Evolutionary conservation across 495 filamentous ascomycete genomes (phyloP), one percentile per base, ranked within the genome.

Genomic region (Neurospora tetrasperma): DNA sequence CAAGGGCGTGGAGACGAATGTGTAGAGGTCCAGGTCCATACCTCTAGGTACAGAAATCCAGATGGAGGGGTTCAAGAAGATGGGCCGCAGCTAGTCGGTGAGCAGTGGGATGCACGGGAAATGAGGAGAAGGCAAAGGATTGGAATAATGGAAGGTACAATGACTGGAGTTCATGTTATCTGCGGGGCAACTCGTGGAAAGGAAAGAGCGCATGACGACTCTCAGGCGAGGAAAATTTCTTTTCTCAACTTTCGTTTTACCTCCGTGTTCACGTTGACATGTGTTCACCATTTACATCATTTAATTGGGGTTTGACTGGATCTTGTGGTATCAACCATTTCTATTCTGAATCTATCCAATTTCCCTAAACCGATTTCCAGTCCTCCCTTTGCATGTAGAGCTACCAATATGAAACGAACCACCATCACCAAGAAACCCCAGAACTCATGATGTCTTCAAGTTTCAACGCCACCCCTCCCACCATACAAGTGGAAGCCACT

Each of bases 1-100:
- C 74, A 70, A 69, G 38, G 80, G 81, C 5, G 75, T 75, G 42
- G 79, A 83, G 76, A 83, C 27, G 4, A 62, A 18, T 18, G 54
- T 2, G 14, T 27, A n/a, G 27, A 27, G 27, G 27, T 27, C 1
- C 1, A 27, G 27, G 27, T 27, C 1, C 27, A n/a, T n/a, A n/a
- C n/a, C n/a, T n/a, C n/a, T n/a, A 27, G 27, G 27, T 27, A 27
- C 27, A 27, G 27, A 2, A 27, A 27, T 27, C 2, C 27, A 27
- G 1, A 27, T 7, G 38, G 11, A 59, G 20, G 5, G 48, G 11
- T 27, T 59, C 10, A 59, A 4, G 48, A 59, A 27, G 9, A 27
- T 11, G 46, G 46, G 54, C 27, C 48, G 48, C 12, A 31, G 23
- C 11, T 62, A 62, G 48, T 23, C 48, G 48, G 5, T 62, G 23